phyloP scores from a whole-genome alignment of 768 basidiomycete genomes.

The Pisolithus tinctorius region DNA sequence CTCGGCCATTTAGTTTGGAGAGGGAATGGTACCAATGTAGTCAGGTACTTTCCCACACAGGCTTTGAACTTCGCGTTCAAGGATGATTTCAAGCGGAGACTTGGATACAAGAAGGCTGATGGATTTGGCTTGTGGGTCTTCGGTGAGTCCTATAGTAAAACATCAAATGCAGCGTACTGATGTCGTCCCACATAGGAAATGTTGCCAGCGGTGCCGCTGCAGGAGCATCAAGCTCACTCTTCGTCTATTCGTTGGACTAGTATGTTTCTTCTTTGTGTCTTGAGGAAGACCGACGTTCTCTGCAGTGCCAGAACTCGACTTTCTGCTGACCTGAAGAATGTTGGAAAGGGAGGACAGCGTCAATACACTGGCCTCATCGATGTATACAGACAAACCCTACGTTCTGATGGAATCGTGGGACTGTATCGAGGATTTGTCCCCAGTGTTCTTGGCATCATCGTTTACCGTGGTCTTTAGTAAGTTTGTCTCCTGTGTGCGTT shows the following conservation, averaged over 20 bases:
- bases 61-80: conserved; percentile 45
- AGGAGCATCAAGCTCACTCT: conserved; percentile 35
- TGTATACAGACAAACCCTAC: conserved; percentile 38
- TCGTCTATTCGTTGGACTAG: conserved; percentile 43
- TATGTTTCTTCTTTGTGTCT: conserved; percentile 8
- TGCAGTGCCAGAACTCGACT: conserved; percentile 36
- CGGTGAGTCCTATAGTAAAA: conserved; percentile 12
- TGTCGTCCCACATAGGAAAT: conserved; percentile 25
- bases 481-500: conserved; percentile 5
- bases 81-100: conserved; percentile 33
- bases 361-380: conserved; percentile 37
- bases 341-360: conserved; percentile 30
- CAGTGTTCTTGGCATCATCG: conserved; percentile 34
- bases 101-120: conserved; percentile 32
- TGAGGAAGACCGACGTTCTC: neutral
- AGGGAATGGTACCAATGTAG: conserved; percentile 37
- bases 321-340: conserved; percentile 33
- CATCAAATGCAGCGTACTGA: neutral
- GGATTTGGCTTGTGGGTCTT: conserved; percentile 32
- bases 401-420: conserved; percentile 34
- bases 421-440: conserved; percentile 38
- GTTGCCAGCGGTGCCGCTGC: conserved; percentile 38
- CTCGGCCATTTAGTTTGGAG: conserved; percentile 32
- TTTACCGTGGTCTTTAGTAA: conserved; percentile 40
- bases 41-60: conserved; percentile 41